Evolutionary conservation across 768 basidiomycete species (phyloP).

Genomic region (Lactarius psammicola): DNA sequence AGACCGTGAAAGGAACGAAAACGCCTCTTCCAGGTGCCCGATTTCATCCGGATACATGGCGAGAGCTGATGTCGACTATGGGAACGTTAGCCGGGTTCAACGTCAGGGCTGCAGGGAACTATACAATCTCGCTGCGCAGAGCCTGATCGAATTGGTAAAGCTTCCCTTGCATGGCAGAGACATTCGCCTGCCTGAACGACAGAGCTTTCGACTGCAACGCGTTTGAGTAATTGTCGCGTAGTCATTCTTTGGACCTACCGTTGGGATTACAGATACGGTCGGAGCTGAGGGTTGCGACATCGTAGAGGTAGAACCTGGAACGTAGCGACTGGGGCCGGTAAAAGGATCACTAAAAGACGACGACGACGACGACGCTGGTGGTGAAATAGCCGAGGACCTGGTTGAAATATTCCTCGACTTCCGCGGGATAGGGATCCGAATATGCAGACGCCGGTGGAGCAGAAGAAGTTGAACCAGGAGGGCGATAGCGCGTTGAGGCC

Average conservation of each 20-base stretch:
- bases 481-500: slow-evolving; percentile 39
- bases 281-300: slow-evolving; percentile 8
- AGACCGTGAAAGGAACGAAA: slow-evolving; percentile 54
- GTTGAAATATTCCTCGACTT: slow-evolving; percentile 55
- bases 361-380: slow-evolving; percentile 34
- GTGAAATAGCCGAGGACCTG: slow-evolving; percentile 36
- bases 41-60: slow-evolving; percentile 70
- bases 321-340: slow-evolving; percentile 28
- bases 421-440: slow-evolving; percentile 73
- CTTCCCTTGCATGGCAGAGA: slow-evolving; percentile 77
- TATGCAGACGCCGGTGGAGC: slow-evolving; percentile 39
- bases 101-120: slow-evolving; percentile 31
- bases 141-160: slow-evolving; percentile 70
- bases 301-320: slow-evolving; percentile 13
- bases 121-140: slow-evolving; percentile 65
- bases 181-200: slow-evolving; percentile 82
- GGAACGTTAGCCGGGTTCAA: slow-evolving; percentile 5
- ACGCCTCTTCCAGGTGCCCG: slow-evolving; percentile 56
- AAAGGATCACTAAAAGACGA: slow-evolving; percentile 28
- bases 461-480: slow-evolving; percentile 35
- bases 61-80: slow-evolving; percentile 65
- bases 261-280: slow-evolving; percentile 21
- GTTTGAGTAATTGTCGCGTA: neutral
- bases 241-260: slow-evolving; percentile 18
- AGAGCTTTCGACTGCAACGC: slow-evolving; percentile 54